Evolutionary conservation across 805 yeast species (phyloP), one percentile per base, ranked within the genome.

Genomic region (Candida ascalaphidarum): DNA sequence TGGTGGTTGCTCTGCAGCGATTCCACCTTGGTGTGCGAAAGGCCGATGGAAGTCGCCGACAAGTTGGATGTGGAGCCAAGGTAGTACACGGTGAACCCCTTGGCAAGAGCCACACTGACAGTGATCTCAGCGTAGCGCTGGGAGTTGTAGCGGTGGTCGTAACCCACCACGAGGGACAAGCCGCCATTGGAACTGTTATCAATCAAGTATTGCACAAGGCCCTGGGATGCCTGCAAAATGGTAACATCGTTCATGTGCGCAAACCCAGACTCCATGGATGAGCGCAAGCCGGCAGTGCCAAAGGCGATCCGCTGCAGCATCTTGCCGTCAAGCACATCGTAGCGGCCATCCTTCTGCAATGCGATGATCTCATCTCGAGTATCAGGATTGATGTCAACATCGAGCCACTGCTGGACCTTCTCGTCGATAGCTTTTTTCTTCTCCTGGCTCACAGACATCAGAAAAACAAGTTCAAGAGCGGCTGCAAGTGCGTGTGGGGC

Each of bases 241-340:
- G 96, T 85, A 11, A 89, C 78, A 36, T 79, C 80, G 52, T 92
- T 89, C 89, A 92, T 81, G 40, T 86, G 71, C 29, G 74, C 70
- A 48, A 82, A 86, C 0, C 98, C 97, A 0, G 96, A 85, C 36
- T 77, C 88, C 96, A 92, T 86, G 14, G 66, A 59, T 2, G 94
- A 73, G 16, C 98, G 63, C 26, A 92, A 68, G 0, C 96, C 97
- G 3, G 97, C 96, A 0, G 97, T 89, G 0, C 97, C 97, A 53
- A 89, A 89, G 9, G 75, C 59, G 16, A 88, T 78, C 29, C 95
- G 55, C n/a, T 45, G 40, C 24, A 68, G 45, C 17, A 85, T 59
- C 28, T 81, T 61, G 21, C 48, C 46, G 25, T 69, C 71, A 21
- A 85, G 58, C 29, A 60, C 73, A 0, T 44, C 52, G 40, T 57